Percentiles rank a stretch among this genome's conserved stretches.
Evolutionary conservation across 2,329 filamentous ascomycete species (phyloP).

Genomic region (Aureobasidium pullulans): DNA sequence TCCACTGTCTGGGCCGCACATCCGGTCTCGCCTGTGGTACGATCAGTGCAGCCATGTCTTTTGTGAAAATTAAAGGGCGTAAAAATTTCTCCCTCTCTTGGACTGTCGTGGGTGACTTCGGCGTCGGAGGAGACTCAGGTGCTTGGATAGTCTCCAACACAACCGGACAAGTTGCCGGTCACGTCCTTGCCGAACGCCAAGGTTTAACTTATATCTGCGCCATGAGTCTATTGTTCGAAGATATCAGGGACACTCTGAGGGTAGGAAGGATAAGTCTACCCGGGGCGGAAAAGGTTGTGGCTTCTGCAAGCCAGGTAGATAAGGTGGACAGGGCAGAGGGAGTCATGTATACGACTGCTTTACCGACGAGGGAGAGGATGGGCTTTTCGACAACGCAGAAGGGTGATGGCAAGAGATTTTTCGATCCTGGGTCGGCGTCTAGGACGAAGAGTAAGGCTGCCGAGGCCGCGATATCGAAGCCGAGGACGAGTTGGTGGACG

Average conservation of each 20-base stretch:
- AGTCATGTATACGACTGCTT: not conserved
- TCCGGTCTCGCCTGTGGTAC: constrained; percentile 73
- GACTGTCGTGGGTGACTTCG: constrained; percentile 54
- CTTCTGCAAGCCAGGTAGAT: not conserved
- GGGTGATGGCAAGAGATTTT: not conserved
- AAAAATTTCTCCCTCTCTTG: constrained; percentile 69
- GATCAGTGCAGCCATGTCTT: constrained; percentile 69
- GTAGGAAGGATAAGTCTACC: constrained; percentile 34
- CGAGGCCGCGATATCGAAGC: not conserved
- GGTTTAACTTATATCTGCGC: constrained; percentile 86
- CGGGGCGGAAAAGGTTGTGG: not conserved
- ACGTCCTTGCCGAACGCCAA: constrained; percentile 71
- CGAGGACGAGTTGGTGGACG: not conserved
- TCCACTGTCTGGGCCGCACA: constrained; percentile 84
- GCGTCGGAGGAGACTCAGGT: constrained; percentile 80
- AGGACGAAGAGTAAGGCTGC: not conserved
- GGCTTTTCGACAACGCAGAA: not conserved
- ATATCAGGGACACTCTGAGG: constrained; percentile 72
- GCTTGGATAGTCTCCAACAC: constrained; percentile 84
- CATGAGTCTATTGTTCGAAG: constrained; percentile 82
- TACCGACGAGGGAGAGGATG: not conserved
- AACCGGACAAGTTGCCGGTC: constrained; percentile 75
- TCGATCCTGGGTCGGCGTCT: not conserved
- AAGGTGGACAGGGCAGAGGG: not conserved
- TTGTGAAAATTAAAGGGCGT: constrained; percentile 82